phyloP scores from a whole-genome alignment of 2,329 filamentous ascomycete species.

The Elsinoe necatrix region DNA sequence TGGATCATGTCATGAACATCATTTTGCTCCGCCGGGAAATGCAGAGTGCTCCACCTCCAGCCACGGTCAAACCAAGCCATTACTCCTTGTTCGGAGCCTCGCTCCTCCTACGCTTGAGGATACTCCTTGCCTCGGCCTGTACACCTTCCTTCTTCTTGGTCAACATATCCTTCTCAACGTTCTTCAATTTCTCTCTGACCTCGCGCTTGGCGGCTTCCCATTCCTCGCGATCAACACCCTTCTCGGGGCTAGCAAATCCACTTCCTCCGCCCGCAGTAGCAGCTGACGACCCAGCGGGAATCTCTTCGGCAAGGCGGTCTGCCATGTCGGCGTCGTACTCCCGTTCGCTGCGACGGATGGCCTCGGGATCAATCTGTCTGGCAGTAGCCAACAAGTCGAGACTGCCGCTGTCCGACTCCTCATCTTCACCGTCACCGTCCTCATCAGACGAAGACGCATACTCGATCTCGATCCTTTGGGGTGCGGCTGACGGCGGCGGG shows the following conservation, averaged over 20 bases:
- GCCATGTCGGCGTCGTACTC: slow-evolving; percentile 42
- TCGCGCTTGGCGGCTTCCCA: slow-evolving; percentile 8
- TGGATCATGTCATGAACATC: not conserved
- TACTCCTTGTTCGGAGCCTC: not conserved
- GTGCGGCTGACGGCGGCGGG: slow-evolving; percentile 25
- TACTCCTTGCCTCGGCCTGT: slow-evolving; percentile 20
- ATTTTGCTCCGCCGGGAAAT: not conserved
- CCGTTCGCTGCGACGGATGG: slow-evolving; percentile 34
- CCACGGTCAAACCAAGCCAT: not conserved
- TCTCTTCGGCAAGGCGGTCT: slow-evolving; percentile 41
- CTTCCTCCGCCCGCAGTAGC: slow-evolving; percentile 42
- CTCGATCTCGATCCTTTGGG: slow-evolving; percentile 27
- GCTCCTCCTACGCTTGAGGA: slow-evolving; percentile 1
- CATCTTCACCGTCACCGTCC: slow-evolving; percentile 27
- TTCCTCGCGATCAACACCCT: slow-evolving; percentile 17
- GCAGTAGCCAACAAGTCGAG: slow-evolving; percentile 41
- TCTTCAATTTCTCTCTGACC: not conserved
- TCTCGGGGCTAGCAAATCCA: slow-evolving; percentile 37
- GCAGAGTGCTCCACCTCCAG: not conserved
- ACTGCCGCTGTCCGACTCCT: slow-evolving; percentile 29
- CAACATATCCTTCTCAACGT: not conserved
- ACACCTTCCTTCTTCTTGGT: slow-evolving; percentile 18
- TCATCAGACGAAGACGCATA: slow-evolving; percentile 22
- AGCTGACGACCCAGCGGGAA: slow-evolving; percentile 41
- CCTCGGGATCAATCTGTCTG: slow-evolving; percentile 35